Evolutionary conservation across 2,329 filamentous ascomycete genomes (phyloP).

Genomic region (Epichloe sibirici): DNA sequence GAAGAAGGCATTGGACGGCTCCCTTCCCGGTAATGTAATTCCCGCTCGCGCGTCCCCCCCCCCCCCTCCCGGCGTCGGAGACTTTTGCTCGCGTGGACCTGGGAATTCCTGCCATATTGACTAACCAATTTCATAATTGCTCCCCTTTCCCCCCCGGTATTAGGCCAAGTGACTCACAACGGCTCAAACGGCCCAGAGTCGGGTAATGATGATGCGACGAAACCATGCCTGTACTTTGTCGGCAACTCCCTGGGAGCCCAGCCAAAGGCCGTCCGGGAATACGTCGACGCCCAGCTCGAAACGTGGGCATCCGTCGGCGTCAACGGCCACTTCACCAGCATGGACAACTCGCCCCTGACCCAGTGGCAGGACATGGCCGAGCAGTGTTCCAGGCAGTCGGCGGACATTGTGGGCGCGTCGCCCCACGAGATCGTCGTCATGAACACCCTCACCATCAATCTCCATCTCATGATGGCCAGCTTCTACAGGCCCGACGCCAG

Average conservation of each 20-base stretch:
- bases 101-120: no score
- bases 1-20: conserved; percentile 43
- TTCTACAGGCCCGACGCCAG: conserved; percentile 61
- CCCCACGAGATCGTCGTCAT: conserved; percentile 71
- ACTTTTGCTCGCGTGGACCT: background rate
- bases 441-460: conserved; percentile 73
- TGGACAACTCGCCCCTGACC: conserved; percentile 54
- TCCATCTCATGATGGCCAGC: conserved; percentile 72
- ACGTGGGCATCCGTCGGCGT: conserved; percentile 81
- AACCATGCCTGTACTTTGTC: conserved; percentile 60
- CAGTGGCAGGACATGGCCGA: conserved; percentile 73
- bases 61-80: background rate
- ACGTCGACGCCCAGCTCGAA: conserved; percentile 60
- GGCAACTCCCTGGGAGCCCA: conserved; percentile 85
- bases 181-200: conserved; percentile 13
- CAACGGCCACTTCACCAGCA: conserved; percentile 64
- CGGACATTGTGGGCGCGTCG: conserved; percentile 62
- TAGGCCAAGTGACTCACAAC: conserved; percentile 5
- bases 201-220: conserved; percentile 8
- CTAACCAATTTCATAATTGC: background rate
- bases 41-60: background rate
- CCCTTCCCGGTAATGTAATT: conserved; percentile 24
- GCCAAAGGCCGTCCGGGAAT: conserved; percentile 52
- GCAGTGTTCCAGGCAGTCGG: conserved; percentile 55
- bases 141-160: no score